phyloP scores from a whole-genome alignment of 371 early-diverging fungal genomes.

The Smittium culicis region DNA sequence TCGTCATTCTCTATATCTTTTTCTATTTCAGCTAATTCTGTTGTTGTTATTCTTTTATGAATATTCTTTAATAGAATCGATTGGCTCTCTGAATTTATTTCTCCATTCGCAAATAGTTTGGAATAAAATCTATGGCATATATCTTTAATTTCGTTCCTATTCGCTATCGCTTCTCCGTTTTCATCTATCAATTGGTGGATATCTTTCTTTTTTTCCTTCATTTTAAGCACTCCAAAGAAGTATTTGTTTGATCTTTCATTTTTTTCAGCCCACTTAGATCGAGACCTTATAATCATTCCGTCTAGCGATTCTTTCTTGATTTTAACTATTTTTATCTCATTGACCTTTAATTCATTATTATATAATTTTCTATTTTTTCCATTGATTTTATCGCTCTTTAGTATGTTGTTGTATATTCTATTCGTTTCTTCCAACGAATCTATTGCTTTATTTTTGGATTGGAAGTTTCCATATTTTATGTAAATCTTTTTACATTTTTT shows the following conservation, averaged over 20 bases:
- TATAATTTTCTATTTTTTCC: neutral
- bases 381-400: neutral
- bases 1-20: neutral
- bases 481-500: neutral
- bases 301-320: neutral
- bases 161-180: neutral
- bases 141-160: neutral
- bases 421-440: neutral
- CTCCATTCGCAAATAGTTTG: neutral
- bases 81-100: neutral
- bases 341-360: neutral
- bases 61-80: neutral
- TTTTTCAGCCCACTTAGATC: neutral
- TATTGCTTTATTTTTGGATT: neutral
- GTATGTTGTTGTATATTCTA: neutral
- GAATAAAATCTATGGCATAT: neutral
- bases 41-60: neutral
- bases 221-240: neutral
- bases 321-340: neutral
- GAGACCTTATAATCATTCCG: neutral
- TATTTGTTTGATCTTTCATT: neutral
- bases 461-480: neutral
- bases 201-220: neutral
- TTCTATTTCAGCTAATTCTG: neutral
- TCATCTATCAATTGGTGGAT: neutral